Base-by-base conservation (phyloP, 345 rosid species). In the Lepidium didymum region DNA sequence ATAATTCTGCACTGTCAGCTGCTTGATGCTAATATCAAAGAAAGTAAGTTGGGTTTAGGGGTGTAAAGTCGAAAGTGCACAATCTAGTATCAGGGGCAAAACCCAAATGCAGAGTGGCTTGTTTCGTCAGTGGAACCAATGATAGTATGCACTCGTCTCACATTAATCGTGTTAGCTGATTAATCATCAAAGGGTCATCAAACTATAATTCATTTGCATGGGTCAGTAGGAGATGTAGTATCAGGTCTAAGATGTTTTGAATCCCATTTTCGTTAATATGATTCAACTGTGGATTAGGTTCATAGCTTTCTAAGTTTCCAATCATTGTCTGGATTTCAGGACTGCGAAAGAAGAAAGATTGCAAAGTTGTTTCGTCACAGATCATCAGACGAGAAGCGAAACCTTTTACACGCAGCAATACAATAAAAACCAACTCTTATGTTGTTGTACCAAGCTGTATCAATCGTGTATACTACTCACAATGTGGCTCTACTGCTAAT, bases 311-410 rank as follows among this genome's bases (percentile, higher is more conserved):
- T 51, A 52, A 60, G 10, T 67, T 51, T 6, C 6, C 14, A 21
- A 19, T 41, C 19, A 1, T 59, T 29, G 23, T 63, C n/a, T 56
- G 34, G 42, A 41, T 59, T 75, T 75, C 87, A 91, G 99, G 99
- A 94, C 67, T 94, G 99, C 60, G 99, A 94, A 78, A 87, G 99
- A 78, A 85, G 99, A 79, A 78, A 80, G 10, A 62, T 94, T 61
- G 89, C 97, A 0, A 94, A 94, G 80, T 70, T 89, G 77, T 94
- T 82, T 71, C 96, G 80, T 54, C 99, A 91, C 64, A 84, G 96
- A 65, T 76, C 92, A 65, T 76, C 92, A 37, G 87, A 84, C 36
- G 98, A 92, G 81, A 84, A 85, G 77, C 77, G 81, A 37, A 75
- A 66, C 67, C 64, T 62, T 60, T 74, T 37, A 29, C 79, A 70